Evolutionary conservation across 352 stramenopile genomes (phyloP).

Genomic region (Globisporangium megalacanthum): DNA sequence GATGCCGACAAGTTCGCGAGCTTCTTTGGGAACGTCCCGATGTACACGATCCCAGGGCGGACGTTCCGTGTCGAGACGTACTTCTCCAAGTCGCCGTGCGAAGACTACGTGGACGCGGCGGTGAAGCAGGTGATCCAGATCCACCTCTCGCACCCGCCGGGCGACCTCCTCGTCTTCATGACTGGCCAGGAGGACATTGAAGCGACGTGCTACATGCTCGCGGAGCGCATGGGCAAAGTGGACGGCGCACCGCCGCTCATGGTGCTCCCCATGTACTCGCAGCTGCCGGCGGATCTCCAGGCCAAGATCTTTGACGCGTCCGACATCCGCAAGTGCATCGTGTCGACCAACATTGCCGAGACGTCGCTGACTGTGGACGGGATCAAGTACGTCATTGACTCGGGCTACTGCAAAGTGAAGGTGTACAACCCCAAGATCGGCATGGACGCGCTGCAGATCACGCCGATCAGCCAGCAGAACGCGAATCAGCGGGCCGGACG

Average conservation of each 20-base stretch:
- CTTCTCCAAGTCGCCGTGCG: constrained; percentile 91
- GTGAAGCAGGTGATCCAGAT: constrained; percentile 98
- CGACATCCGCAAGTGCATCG: constrained; percentile 94
- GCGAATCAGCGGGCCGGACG: constrained; percentile 96
- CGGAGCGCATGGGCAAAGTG: constrained; percentile 93
- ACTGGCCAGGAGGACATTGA: constrained; percentile 99
- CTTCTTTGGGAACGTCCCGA: constrained; percentile 97
- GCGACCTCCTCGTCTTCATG: constrained; percentile 99
- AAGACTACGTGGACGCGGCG: constrained; percentile 98
- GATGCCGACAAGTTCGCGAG: constrained; percentile 95
- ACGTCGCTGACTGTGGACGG: constrained; percentile 95
- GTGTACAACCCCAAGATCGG: constrained; percentile 99
- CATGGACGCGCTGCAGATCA: constrained; percentile 97
- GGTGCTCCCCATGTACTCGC: constrained; percentile 99
- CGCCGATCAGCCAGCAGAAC: constrained; percentile 96
- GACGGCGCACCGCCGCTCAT: constrained; percentile 92
- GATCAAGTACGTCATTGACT: constrained; percentile 98
- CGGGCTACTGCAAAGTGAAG: constrained; percentile 98
- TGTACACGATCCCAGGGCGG: constrained; percentile 95
- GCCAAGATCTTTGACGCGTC: constrained; percentile 97
- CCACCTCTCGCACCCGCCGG: constrained; percentile 94
- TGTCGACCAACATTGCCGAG: constrained; percentile 98
- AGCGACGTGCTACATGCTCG: constrained; percentile 91
- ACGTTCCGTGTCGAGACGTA: constrained; percentile 84
- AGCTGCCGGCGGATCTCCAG: constrained; percentile 97